A percentile compares a stretch with the other conserved stretches of the same genome.
These are phyloP conservation scores for Fusarium acutatum DNA, from an alignment of 2,329 filamentous ascomycete species.

Conservation along the genomic window DNA sequence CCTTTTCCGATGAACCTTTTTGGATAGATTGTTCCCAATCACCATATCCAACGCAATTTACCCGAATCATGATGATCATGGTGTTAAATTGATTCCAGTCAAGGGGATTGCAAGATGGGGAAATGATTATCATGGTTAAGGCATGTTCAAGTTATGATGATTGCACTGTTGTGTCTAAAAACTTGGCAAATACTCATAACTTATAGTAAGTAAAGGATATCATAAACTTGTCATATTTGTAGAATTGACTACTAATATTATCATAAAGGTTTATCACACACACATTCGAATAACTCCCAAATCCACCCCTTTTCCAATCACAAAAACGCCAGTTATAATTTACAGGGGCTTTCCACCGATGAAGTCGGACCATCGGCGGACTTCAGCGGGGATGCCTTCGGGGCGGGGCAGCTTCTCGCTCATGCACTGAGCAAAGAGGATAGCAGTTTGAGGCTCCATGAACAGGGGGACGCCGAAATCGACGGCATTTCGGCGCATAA, in stretches of 20 bases:
- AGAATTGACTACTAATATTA: neutral
- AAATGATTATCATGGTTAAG: neutral
- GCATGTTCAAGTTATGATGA: neutral
- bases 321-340: slow-evolving; percentile 45
- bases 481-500: slow-evolving; percentile 97
- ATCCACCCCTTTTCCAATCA: slow-evolving; percentile 27
- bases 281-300: slow-evolving; percentile 13
- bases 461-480: slow-evolving; percentile 98
- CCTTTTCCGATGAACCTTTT: neutral
- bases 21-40: neutral
- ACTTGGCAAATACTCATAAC: neutral
- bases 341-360: slow-evolving; percentile 86
- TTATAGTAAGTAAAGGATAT: neutral
- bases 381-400: slow-evolving; percentile 90
- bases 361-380: slow-evolving; percentile 95
- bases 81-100: neutral
- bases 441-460: slow-evolving; percentile 98
- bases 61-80: neutral
- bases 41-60: neutral
- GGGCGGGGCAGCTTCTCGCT: slow-evolving; percentile 90
- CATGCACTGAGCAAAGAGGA: slow-evolving; percentile 97
- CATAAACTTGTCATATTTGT: neutral
- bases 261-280: slow-evolving; percentile 20
- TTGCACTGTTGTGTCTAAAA: neutral
- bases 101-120: too few species aligned